Base-by-base conservation (phyloP, 768 basidiomycete genomes). In the Pilatotrama ljubarskyi region DNA sequence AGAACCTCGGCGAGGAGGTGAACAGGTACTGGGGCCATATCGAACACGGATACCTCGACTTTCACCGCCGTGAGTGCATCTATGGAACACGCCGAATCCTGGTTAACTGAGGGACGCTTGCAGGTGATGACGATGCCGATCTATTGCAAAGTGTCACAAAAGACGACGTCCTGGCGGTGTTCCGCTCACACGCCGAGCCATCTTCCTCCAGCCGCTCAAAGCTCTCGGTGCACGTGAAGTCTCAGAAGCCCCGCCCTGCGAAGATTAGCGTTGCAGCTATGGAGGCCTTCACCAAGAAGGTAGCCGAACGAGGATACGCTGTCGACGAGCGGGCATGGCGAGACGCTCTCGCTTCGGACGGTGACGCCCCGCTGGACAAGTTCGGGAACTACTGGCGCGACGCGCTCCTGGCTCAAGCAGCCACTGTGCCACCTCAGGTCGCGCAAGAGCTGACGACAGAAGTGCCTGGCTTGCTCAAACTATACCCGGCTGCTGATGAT, bases 1-100 rank as follows among this genome's bases (percentile, higher is more conserved):
- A 98, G 81, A 98, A 97, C 71, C 73, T 98, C 49, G 77, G 77
- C 8, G 91, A 96, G 69, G 97, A 99, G 75, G 76, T 80, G 2
- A 74, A 76, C n/a, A 77, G 80, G 62, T 92, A 87, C 68, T 87
- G 88, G 78, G 65, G 69, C 17, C 84, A 91, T 50, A 85, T 98
- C 62, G 84, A 84, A 62, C 84, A 81, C 22, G 90, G 94, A 4
- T 92, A 90, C 65, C 84, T 86, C 63, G 95, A 98, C 75, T 99
- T 98, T 78, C 74, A 84, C 59, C 82, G 90, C 70, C 83, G 95
- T 94, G 71, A 73, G 88, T 82, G 11, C 15, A 49, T 17, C 41
- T 29, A 17, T 24, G 14, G 46, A 20, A 26, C 22, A 1, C 32
- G 9, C 35, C 38, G 37, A 25, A n/a, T n/a, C 13, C 8, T 35